Conservation (phyloP, 768 basidiomycete genomes). For the Leccinum aurantiacum region DNA sequence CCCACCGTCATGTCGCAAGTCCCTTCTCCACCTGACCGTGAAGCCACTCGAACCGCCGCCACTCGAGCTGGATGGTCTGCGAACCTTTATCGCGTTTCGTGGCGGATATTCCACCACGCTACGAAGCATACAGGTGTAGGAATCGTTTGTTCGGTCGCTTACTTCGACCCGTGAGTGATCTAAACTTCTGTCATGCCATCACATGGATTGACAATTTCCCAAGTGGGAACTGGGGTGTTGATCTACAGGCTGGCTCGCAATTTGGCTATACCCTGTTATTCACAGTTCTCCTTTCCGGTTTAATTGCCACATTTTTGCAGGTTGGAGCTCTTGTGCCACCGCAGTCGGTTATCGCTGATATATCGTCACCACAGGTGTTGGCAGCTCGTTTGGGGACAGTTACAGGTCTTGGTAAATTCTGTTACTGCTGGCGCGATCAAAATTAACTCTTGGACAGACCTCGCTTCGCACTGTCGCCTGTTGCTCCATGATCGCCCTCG, state of each 20-base stretch:
- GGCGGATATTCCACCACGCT: slow-evolving; percentile 47
- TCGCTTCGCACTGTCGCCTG: slow-evolving; percentile 64
- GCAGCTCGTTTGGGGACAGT: slow-evolving; percentile 81
- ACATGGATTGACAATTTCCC: neutral
- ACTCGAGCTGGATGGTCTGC: slow-evolving; percentile 19
- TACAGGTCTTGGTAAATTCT: slow-evolving; percentile 66
- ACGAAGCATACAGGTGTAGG: slow-evolving; percentile 77
- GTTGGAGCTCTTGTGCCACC: slow-evolving; percentile 25
- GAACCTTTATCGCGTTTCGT: slow-evolving; percentile 23
- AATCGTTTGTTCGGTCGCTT: slow-evolving; percentile 85
- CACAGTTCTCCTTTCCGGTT: slow-evolving; percentile 76
- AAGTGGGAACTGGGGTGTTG: slow-evolving; percentile 89
- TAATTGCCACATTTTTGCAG: slow-evolving; percentile 85
- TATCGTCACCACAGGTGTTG: slow-evolving; percentile 51
- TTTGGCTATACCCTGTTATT: slow-evolving; percentile 88
- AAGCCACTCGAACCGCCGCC: slow-evolving; percentile 1
- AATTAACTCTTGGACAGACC: slow-evolving; percentile 39
- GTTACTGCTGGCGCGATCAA: neutral
- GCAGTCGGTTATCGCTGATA: slow-evolving; percentile 1
- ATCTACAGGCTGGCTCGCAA: slow-evolving; percentile 81
- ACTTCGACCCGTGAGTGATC: slow-evolving; percentile 75
- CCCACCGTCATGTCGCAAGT: slow-evolving; percentile 17
- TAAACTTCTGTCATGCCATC: neutral
- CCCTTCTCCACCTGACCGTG: neutral
- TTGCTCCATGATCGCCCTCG: slow-evolving; percentile 64